A percentile compares a stretch with the other conserved stretches of the same genome.
Evolutionary conservation across 495 filamentous ascomycete genomes (phyloP).

Genomic region (Penicillium nucicola): DNA sequence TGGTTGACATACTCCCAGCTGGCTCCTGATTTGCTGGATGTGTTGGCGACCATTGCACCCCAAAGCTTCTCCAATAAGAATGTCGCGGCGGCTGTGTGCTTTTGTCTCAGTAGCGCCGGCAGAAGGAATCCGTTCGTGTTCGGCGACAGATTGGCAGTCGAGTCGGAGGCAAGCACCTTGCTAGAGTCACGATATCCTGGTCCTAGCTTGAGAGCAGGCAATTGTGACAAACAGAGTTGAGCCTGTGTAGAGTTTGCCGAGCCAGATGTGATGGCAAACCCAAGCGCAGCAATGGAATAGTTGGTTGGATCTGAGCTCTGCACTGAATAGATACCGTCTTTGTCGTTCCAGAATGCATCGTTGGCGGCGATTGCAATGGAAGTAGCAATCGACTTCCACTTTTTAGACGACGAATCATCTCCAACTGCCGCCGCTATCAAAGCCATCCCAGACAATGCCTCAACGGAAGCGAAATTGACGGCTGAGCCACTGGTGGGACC

Average conservation of each 20-base stretch:
- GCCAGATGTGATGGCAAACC: slow-evolving; percentile 1
- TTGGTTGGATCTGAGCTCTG: neutral
- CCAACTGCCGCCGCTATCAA: neutral
- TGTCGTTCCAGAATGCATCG: slow-evolving; percentile 1
- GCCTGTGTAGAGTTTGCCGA: neutral
- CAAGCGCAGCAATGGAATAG: neutral
- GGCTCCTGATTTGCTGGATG: neutral
- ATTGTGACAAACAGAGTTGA: neutral
- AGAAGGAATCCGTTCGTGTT: slow-evolving; percentile 7
- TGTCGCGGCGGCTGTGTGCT: no score
- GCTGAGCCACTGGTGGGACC: neutral
- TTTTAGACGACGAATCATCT: neutral
- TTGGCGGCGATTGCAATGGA: neutral
- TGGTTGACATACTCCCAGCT: neutral
- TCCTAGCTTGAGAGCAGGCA: neutral
- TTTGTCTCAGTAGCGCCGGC: slow-evolving; percentile 1
- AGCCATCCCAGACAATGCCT: neutral
- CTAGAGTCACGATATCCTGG: slow-evolving; percentile 2
- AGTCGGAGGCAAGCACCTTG: neutral
- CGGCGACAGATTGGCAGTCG: neutral
- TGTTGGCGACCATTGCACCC: slow-evolving; percentile 1
- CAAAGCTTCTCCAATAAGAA: slow-evolving; percentile 2
- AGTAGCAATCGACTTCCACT: neutral
- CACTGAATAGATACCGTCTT: neutral
- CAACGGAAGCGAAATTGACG: neutral